These are phyloP conservation scores for Plasmodium vinckei DNA, from an alignment of 169 alveolate genomes.

Conservation along the genomic window DNA sequence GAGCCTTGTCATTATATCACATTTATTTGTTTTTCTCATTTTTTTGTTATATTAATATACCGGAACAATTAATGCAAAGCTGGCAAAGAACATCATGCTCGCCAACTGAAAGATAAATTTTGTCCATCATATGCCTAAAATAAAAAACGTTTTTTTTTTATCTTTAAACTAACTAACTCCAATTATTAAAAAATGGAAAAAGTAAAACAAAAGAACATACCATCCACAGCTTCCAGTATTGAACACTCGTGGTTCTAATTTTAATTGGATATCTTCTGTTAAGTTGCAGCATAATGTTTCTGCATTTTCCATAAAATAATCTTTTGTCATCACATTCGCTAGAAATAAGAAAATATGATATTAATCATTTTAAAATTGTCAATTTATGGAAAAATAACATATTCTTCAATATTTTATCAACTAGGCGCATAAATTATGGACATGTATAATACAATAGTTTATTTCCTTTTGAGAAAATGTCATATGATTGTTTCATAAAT, in stretches of 20 bases:
- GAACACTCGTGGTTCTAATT: constrained; percentile 79
- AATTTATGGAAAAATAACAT: too few species aligned
- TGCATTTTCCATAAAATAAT: constrained; percentile 78
- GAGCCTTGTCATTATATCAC: neutral
- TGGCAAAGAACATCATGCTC: constrained; percentile 82
- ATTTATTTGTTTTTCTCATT: constrained; percentile 2
- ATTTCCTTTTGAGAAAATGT: too few species aligned
- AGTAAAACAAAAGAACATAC: constrained; percentile 54
- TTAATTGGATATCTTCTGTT: constrained; percentile 72
- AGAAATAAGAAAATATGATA: neutral
- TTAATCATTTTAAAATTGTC: too few species aligned
- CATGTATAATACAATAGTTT: too few species aligned
- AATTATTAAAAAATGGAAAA: constrained; percentile 7
- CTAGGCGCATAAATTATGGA: neutral
- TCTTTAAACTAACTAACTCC: neutral
- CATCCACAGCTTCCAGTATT: constrained; percentile 87
- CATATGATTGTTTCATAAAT: too few species aligned
- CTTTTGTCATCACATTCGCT: constrained; percentile 83
- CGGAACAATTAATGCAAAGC: constrained; percentile 84
- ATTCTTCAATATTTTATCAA: neutral
- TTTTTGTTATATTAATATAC: constrained; percentile 46
- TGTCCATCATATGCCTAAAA: constrained; percentile 80
- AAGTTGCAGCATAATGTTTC: constrained; percentile 45
- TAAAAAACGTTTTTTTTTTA: neutral
- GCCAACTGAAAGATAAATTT: constrained; percentile 77